Conservation (phyloP, 129 eudicot genomes). For the Helichrysum umbraculigerum region DNA sequence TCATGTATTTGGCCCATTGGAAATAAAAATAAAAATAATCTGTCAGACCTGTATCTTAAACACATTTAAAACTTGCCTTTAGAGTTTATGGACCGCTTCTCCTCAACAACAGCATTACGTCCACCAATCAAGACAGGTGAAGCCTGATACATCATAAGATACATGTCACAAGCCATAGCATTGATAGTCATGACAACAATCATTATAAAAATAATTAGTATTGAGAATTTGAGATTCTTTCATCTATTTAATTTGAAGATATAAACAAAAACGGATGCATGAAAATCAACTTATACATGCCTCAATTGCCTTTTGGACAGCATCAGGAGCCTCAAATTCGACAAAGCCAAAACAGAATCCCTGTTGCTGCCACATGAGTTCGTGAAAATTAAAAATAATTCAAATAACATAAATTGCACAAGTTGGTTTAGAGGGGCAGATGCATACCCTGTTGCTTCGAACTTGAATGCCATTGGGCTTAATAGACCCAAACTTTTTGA, state of each 20-base stretch:
- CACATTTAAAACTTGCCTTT: conserved; percentile 51
- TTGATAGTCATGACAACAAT: neutral
- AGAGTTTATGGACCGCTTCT: conserved; percentile 74
- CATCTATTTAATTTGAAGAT: neutral
- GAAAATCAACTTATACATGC: conserved; percentile 31
- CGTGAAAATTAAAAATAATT: conserved; percentile 17
- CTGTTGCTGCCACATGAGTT: conserved; percentile 55
- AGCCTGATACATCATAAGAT: conserved; percentile 55
- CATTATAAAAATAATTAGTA: neutral
- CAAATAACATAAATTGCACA: neutral
- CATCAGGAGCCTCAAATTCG: conserved; percentile 78
- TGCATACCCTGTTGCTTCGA: conserved; percentile 66
- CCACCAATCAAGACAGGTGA: no score
- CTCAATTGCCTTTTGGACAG: conserved; percentile 83
- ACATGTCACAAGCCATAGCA: neutral
- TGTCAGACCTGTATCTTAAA: neutral
- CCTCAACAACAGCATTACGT: conserved; percentile 73
- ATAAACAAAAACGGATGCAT: neutral
- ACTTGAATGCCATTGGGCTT: conserved; percentile 90
- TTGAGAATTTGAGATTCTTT: neutral
- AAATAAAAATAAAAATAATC: no score
- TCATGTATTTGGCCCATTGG: neutral
- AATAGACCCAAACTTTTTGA: conserved; percentile 76
- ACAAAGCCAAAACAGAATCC: conserved; percentile 95
- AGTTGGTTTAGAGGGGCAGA: neutral